Evolutionary conservation across 1,139 yeast species (phyloP).

Genomic region (Debaryomyces nepalensis): DNA sequence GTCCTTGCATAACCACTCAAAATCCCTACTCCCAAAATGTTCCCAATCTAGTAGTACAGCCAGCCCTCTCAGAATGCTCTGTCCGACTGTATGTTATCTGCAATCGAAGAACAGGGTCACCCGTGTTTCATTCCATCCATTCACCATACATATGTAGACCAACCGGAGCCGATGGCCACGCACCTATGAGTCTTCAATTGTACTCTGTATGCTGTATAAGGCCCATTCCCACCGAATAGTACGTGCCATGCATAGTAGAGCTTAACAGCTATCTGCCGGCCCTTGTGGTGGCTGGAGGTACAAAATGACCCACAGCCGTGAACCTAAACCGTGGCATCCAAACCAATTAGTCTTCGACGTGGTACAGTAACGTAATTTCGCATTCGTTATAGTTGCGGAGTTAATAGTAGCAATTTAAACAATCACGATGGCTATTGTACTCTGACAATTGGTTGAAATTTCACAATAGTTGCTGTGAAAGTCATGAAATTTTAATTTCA

Average conservation of each 20-base stretch:
- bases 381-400: constrained; percentile 11
- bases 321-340: constrained; percentile 6
- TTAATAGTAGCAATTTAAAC: constrained; percentile 1
- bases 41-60: background rate
- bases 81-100: constrained; percentile 1
- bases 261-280: background rate
- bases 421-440: constrained; percentile 8
- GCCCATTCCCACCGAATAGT: background rate
- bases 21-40: too few species aligned
- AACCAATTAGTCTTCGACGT: constrained; percentile 1
- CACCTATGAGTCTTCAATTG: background rate
- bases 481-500: constrained; percentile 9
- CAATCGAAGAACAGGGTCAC: constrained; percentile 7
- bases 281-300: background rate
- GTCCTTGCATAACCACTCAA: too few species aligned
- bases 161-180: constrained; percentile 4
- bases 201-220: background rate
- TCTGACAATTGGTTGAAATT: constrained; percentile 6
- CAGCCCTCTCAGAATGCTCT: background rate
- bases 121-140: constrained; percentile 6
- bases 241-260: background rate
- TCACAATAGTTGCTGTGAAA: constrained; percentile 11
- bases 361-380: constrained; percentile 8
- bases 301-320: constrained; percentile 1
- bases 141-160: constrained; percentile 5